phyloP scores from a whole-genome alignment of 352 stramenopile species.

The Phytophthora pluvialis region DNA sequence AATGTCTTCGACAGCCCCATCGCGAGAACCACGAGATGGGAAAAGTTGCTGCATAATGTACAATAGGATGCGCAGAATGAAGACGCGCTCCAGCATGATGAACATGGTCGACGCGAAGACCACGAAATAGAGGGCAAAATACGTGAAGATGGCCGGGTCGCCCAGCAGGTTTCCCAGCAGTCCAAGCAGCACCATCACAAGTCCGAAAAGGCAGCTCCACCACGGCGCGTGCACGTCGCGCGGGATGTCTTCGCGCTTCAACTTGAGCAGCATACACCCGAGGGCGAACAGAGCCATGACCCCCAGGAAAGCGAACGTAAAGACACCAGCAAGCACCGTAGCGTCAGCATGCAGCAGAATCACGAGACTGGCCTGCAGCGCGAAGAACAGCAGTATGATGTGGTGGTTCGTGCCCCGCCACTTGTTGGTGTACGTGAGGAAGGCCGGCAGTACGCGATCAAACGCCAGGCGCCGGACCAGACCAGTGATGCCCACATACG shows the following conservation, averaged over 20 bases:
- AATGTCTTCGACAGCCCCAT: conserved; percentile 37
- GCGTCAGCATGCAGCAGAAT: conserved; percentile 83
- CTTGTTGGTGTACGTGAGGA: conserved; percentile 66
- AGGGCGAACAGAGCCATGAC: conserved; percentile 93
- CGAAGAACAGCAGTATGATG: conserved; percentile 87
- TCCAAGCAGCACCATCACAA: conserved; percentile 73
- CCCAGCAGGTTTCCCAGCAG: conserved; percentile 72
- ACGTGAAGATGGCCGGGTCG: conserved; percentile 79
- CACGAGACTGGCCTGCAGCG: conserved; percentile 73
- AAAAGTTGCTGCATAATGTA: conserved; percentile 70
- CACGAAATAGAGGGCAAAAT: conserved; percentile 84
- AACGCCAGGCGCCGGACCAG: conserved; percentile 81
- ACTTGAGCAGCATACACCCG: conserved; percentile 92
- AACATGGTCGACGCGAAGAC: conserved; percentile 77
- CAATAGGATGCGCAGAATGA: conserved; percentile 75
- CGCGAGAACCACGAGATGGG: conserved; percentile 43
- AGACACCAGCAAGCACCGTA: conserved; percentile 88
- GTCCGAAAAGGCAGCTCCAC: conserved; percentile 80
- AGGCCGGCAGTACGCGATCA: conserved; percentile 72
- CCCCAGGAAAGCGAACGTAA: conserved; percentile 91
- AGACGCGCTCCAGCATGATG: conserved; percentile 82
- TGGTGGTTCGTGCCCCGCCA: conserved; percentile 87
- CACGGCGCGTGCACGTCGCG: conserved; percentile 87
- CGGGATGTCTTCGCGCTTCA: conserved; percentile 92
- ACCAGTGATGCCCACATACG: conserved; percentile 91